phyloP scores from a whole-genome alignment of 2,329 filamentous ascomycete species.

The Fusarium sp. region DNA sequence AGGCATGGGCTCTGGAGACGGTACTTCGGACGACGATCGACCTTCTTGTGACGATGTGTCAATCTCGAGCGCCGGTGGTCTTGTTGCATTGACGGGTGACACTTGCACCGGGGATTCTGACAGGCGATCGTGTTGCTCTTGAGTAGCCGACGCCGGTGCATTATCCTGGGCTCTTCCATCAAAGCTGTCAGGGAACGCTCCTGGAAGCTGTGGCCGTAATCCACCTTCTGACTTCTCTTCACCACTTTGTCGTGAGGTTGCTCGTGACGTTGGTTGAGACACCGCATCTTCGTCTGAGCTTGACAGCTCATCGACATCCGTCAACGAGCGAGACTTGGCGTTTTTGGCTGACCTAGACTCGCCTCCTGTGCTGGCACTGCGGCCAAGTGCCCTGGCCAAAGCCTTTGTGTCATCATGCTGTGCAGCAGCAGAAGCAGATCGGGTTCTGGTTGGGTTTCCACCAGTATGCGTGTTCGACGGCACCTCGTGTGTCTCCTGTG shows the following conservation, averaged over 20 bases:
- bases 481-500: constrained; percentile 55
- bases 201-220: constrained; percentile 52
- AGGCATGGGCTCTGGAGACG: constrained; percentile 70
- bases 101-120: constrained; percentile 77
- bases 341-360: constrained; percentile 65
- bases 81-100: constrained; percentile 53
- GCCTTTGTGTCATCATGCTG: constrained; percentile 53
- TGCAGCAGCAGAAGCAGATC: constrained; percentile 50
- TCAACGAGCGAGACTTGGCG: constrained; percentile 64
- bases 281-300: constrained; percentile 61
- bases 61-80: constrained; percentile 73
- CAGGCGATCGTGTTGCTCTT: constrained; percentile 57
- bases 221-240: constrained; percentile 38
- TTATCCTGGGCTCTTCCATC: constrained; percentile 48
- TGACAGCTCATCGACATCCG: constrained; percentile 78
- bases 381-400: constrained; percentile 38
- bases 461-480: constrained; percentile 48
- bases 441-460: constrained; percentile 47
- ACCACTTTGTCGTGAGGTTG: constrained; percentile 28
- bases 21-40: constrained; percentile 71
- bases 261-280: constrained; percentile 40
- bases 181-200: constrained; percentile 57
- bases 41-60: constrained; percentile 79
- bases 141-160: constrained; percentile 48
- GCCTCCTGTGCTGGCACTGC: constrained; percentile 50